Base-by-base conservation (phyloP, 2,329 filamentous ascomycete genomes). In the Pseudopithomyces chartarum region DNA sequence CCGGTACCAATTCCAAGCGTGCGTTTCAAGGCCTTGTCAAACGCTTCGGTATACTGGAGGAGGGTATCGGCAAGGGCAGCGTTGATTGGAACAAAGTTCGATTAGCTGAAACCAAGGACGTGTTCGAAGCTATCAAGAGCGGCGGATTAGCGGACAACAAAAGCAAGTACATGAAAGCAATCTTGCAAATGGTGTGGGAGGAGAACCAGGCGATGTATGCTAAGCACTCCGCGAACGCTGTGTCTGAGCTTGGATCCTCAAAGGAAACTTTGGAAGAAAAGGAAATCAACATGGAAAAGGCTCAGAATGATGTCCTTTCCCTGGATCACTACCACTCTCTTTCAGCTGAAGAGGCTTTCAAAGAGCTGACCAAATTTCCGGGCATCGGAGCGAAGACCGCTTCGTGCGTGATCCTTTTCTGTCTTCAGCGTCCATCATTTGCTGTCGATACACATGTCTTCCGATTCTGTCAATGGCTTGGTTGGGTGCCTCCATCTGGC, bases 71-170 rank as follows among this genome's bases (percentile, higher is more conserved):
- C 5, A 86, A 88, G 63, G 88, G 88, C 2, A 90, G 88, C 53
- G 87, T 92, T 7, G 80, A 92, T 69, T 94, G 90, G 89, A 85
- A 91, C 63, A 85, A 85, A 10, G 87, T 93, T 1, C 84, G 86
- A 20, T 73, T 78, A 23, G 85, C 87, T 1, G 73, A 84, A 1
- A 70, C 84, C 4, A 79, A 83, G 38, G 84, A 89, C 6, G 79
- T 95, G n/a, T 85, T 84, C 44, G 78, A 88, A 49, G 85, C 89
- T 0, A 92, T 95, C 67, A 87, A 86, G 63, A 76, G 78, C 7
- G 90, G 90, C 10, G 92, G 92, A 0, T 79, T 93, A 2, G 88
- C 86, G 2, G 82, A 84, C n/a, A 80, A 81, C 15, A 95, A 93
- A 74, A 87, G 86, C 57, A 87, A 83, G 51, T 81, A 88, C 62